These are phyloP conservation scores for Colletotrichum sp. DNA, from an alignment of 2,329 filamentous ascomycete species.

Conservation along the genomic window DNA sequence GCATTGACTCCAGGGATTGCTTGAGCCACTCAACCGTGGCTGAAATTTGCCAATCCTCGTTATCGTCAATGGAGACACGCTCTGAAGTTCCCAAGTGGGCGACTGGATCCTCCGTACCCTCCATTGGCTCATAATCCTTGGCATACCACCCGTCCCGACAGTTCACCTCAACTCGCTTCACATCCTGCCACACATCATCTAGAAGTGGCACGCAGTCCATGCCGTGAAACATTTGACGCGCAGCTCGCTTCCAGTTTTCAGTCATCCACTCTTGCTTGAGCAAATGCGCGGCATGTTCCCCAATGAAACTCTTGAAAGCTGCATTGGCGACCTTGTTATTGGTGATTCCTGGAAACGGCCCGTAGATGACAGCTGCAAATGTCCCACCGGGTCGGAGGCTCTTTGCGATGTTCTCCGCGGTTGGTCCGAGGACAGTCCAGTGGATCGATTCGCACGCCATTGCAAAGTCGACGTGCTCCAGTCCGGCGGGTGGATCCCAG, in stretches of 20 bases:
- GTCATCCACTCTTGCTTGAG: neutral
- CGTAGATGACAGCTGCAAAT: conserved; percentile 8
- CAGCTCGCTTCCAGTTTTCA: conserved; percentile 3
- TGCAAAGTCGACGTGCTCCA: neutral
- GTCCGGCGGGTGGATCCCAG: neutral
- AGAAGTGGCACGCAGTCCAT: neutral
- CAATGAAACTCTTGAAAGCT: neutral
- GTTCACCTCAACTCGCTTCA: conserved; percentile 2
- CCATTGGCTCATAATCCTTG: neutral
- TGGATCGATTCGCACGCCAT: conserved; percentile 9
- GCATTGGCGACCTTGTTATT: neutral
- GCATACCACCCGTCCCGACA: conserved; percentile 5
- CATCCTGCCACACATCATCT: neutral
- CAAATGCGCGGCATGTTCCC: neutral
- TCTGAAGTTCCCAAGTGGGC: neutral
- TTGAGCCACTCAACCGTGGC: conserved; percentile 5
- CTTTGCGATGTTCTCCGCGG: neutral
- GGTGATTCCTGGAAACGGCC: neutral
- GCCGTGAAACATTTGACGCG: conserved; percentile 4
- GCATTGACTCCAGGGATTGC: conserved; percentile 11
- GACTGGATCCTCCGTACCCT: neutral
- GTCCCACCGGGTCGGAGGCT: neutral
- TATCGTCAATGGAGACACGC: neutral
- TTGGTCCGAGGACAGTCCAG: neutral
- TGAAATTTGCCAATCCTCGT: neutral